Percentiles rank a stretch among this genome's conserved stretches.
These are phyloP conservation scores for Chenopodium quinoa DNA, from an alignment of 148 eudicot genomes.

Conservation along the genomic window DNA sequence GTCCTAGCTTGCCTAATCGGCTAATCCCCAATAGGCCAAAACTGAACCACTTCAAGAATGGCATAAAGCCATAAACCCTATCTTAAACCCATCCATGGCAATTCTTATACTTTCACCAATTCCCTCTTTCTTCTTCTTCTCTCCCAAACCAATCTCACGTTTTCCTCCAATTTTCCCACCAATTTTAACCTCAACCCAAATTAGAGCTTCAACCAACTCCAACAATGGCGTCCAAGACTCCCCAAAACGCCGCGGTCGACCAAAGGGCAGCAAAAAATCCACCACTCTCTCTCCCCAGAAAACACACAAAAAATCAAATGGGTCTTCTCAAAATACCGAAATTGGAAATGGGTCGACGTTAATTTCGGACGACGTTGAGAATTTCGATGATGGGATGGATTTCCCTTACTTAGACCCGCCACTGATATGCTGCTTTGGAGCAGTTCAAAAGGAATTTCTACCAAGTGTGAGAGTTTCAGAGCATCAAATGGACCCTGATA, in stretches of 20 bases:
- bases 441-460: slow-evolving; percentile 74
- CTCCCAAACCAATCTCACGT: slow-evolving; percentile 15
- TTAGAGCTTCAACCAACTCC: slow-evolving; percentile 16
- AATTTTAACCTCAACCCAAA: slow-evolving; percentile 21
- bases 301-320: slow-evolving; percentile 28
- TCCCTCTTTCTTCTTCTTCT: slow-evolving; percentile 13
- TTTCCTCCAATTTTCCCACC: slow-evolving; percentile 23
- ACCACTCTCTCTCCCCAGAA: neutral
- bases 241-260: slow-evolving; percentile 31
- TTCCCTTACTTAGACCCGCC: slow-evolving; percentile 71
- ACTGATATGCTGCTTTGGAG: slow-evolving; percentile 82
- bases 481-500: slow-evolving; percentile 75
- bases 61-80: slow-evolving; percentile 27
- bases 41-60: neutral
- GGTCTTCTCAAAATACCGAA: slow-evolving; percentile 25
- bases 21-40: neutral
- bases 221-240: slow-evolving; percentile 23
- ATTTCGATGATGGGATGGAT: slow-evolving; percentile 60
- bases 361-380: slow-evolving; percentile 20
- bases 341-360: slow-evolving; percentile 20
- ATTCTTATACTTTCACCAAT: slow-evolving; percentile 29
- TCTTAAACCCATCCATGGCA: slow-evolving; percentile 27
- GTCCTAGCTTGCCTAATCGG: neutral
- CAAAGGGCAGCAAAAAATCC: slow-evolving; percentile 23
- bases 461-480: slow-evolving; percentile 73